Percentiles rank a stretch among this genome's conserved stretches.
Conservation (phyloP, 2,329 filamentous ascomycete genomes). For the Trichoderma gracile region DNA sequence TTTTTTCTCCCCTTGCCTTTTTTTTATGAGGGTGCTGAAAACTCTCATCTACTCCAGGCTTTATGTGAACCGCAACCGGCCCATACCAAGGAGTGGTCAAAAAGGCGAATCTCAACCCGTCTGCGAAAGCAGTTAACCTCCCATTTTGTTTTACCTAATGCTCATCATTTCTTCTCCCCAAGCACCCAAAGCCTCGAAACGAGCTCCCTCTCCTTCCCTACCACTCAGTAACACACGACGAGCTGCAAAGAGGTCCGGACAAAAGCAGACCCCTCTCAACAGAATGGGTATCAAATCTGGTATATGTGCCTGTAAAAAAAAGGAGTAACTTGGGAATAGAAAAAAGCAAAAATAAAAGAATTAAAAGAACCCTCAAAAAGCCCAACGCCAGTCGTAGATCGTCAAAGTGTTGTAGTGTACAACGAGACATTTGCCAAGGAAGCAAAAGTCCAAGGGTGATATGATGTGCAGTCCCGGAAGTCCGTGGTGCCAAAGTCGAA, state of each 20-base stretch:
- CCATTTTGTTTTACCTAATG: not conserved
- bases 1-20: not conserved
- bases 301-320: conserved; percentile 27
- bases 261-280: conserved; percentile 10
- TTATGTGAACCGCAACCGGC: not conserved
- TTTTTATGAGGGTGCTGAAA: not conserved
- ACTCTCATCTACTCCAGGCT: not conserved
- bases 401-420: conserved; percentile 22
- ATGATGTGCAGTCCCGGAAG: not conserved
- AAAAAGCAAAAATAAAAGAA: not conserved
- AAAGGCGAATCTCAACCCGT: not conserved
- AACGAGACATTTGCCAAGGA: conserved; percentile 17
- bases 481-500: not conserved
- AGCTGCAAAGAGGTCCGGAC: conserved; percentile 15
- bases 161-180: conserved; percentile 5
- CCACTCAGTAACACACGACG: conserved; percentile 19
- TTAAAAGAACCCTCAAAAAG: not conserved
- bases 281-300: conserved; percentile 32
- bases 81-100: not conserved
- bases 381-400: conserved; percentile 23
- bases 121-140: not conserved
- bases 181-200: not conserved
- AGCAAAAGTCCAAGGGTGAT: not conserved
- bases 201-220: not conserved
- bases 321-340: conserved; percentile 11